Evolutionary conservation across 768 basidiomycete genomes (phyloP).

Genomic region (Tulasnella calospora): DNA sequence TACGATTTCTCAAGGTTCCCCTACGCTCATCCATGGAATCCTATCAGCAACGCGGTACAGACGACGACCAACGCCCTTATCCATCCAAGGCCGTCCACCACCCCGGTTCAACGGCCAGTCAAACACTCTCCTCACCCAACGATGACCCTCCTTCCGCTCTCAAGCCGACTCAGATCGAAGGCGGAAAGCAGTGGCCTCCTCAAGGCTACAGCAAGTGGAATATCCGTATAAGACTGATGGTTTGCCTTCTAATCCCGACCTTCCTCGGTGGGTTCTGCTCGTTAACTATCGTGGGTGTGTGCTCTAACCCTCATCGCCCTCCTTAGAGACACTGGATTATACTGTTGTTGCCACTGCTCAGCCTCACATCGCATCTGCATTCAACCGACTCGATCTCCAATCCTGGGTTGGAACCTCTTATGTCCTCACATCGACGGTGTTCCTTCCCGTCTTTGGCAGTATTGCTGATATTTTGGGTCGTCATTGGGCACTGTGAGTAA

Average conservation of each 20-base stretch:
- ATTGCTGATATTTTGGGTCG: conserved; percentile 52
- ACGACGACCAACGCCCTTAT: neutral
- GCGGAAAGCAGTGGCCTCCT: neutral
- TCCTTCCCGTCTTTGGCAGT: conserved; percentile 49
- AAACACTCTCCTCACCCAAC: neutral
- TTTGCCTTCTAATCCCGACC: conserved; percentile 2
- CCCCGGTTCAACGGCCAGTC: neutral
- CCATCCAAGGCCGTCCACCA: neutral
- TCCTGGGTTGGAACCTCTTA: conserved; percentile 49
- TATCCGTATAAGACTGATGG: conserved; percentile 11
- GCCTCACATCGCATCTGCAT: conserved; percentile 44
- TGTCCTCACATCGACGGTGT: conserved; percentile 51
- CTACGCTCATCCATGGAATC: neutral
- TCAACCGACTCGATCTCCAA: conserved; percentile 39
- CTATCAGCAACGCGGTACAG: neutral
- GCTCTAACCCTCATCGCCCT: neutral
- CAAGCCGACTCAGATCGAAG: neutral
- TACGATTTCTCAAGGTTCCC: too few species aligned
- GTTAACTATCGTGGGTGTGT: too few species aligned
- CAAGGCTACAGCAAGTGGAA: conserved; percentile 11
- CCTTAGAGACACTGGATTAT: conserved; percentile 25
- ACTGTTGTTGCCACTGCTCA: conserved; percentile 52
- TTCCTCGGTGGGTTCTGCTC: conserved; percentile 2
- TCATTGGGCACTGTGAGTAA: conserved; percentile 39
- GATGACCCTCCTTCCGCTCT: neutral